These are phyloP conservation scores for Daphne laureola DNA, from an alignment of 441 rosid species.

Conservation along the genomic window DNA sequence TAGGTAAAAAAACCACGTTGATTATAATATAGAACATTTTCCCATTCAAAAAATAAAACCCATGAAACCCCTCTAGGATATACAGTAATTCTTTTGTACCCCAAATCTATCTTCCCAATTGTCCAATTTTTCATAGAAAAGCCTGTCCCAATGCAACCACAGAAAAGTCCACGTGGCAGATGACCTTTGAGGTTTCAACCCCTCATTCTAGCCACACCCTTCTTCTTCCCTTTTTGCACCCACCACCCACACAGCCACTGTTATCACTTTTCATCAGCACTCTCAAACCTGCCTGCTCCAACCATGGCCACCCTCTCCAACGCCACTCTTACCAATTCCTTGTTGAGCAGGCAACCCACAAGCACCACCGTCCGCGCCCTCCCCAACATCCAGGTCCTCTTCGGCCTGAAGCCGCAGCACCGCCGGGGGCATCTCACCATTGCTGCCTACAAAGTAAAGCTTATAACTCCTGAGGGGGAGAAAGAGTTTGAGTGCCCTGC, in stretches of 20 bases:
- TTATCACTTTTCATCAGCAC: slow-evolving; percentile 16
- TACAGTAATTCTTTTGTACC: too few relatives aligned
- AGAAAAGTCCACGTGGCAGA: slow-evolving; percentile 55
- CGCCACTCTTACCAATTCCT: slow-evolving; percentile 54
- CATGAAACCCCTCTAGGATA: too few relatives aligned
- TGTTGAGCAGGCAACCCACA: slow-evolving; percentile 35
- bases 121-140: too few relatives aligned
- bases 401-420: slow-evolving; percentile 43
- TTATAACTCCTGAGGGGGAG: slow-evolving; percentile 63
- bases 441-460: slow-evolving; percentile 71
- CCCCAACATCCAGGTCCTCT: slow-evolving; percentile 39
- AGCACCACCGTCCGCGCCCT: slow-evolving; percentile 37
- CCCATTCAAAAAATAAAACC: too few relatives aligned
- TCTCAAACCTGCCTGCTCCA: not conserved
- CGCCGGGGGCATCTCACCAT: slow-evolving; percentile 45
- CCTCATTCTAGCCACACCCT: not conserved
- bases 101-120: too few relatives aligned
- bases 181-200: slow-evolving; percentile 20
- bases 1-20: too few relatives aligned
- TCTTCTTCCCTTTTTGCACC: slow-evolving; percentile 17
- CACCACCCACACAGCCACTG: too few relatives aligned
- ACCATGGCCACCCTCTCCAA: slow-evolving; percentile 49
- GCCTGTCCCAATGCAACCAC: slow-evolving; percentile 39
- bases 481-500: slow-evolving; percentile 40
- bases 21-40: too few relatives aligned